Evolutionary conservation across 306 rosid genomes (phyloP).

Genomic region (Quercus wislizeni): DNA sequence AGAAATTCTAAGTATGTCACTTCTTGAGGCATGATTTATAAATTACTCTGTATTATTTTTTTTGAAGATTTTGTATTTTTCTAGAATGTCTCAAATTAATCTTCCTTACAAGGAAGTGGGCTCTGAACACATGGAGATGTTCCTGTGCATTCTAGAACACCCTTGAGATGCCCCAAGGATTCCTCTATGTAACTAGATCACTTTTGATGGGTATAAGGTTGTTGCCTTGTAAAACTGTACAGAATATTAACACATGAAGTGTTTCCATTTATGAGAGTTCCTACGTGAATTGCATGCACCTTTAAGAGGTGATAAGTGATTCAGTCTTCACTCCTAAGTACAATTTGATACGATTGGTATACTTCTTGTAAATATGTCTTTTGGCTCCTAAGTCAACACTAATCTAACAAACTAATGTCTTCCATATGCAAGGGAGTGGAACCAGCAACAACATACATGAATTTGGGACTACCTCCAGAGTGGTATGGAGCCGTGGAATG

Average conservation of each 20-base stretch:
- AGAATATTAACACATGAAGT: conserved; percentile 9
- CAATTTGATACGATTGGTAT: not conserved
- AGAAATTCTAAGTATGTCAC: not conserved
- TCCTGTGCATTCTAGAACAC: conserved; percentile 8
- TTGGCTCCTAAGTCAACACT: conserved; percentile 16
- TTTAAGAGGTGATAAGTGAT: conserved; percentile 2
- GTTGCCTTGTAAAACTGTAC: conserved; percentile 15
- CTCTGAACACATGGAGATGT: conserved; percentile 16
- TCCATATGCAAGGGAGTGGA: conserved; percentile 74
- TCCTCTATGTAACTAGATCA: conserved; percentile 5
- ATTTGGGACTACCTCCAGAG: conserved; percentile 77
- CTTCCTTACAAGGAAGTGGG: conserved; percentile 2
- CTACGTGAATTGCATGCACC: not conserved
- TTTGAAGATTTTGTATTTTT: not conserved
- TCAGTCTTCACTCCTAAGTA: not conserved
- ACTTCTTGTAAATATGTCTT: conserved; percentile 3
- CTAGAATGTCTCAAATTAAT: not conserved
- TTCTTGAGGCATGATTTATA: not conserved
- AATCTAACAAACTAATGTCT: conserved; percentile 21
- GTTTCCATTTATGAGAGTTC: conserved; percentile 1
- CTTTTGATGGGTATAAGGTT: not conserved
- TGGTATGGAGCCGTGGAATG: conserved; percentile 87
- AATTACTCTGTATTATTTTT: not conserved
- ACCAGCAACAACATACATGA: conserved; percentile 60
- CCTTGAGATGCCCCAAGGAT: not conserved